These are phyloP conservation scores for Sphagnum tenellum DNA, from an alignment of 225 moss, liverwort and hornwort genomes.

Conservation along the genomic window DNA sequence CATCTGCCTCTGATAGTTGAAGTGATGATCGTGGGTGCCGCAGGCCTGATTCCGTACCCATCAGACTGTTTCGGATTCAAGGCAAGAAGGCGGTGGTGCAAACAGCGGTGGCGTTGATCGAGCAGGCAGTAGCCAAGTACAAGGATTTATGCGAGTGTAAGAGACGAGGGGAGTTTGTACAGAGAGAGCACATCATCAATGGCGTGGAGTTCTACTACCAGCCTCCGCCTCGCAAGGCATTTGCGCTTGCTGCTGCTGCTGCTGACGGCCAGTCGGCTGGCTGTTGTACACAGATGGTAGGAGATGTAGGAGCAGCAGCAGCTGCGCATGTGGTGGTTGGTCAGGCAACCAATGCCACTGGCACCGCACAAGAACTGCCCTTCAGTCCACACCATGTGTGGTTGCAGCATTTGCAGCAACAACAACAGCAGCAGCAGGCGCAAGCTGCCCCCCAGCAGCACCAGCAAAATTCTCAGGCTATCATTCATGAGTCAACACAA, in stretches of 20 bases:
- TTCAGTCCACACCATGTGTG: constrained; percentile 83
- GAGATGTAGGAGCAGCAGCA: constrained; percentile 9
- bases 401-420: constrained; percentile 83
- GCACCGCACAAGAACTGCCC: constrained; percentile 13
- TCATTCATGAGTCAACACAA: constrained; percentile 28
- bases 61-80: constrained; percentile 91
- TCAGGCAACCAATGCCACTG: not conserved
- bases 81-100: constrained; percentile 94
- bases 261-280: constrained; percentile 21
- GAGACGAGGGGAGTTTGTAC: constrained; percentile 93
- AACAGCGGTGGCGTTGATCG: constrained; percentile 80
- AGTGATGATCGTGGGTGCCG: not conserved
- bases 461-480: constrained; percentile 22
- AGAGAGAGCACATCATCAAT: constrained; percentile 85
- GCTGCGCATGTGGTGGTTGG: constrained; percentile 1
- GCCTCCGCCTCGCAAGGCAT: constrained; percentile 95
- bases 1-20: no score
- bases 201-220: constrained; percentile 99
- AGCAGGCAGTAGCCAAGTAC: constrained; percentile 90
- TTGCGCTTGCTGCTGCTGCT: constrained; percentile 28
- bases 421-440: constrained; percentile 48
- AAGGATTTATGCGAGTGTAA: constrained; percentile 99
- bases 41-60: constrained; percentile 82
- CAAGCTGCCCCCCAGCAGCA: constrained; percentile 7
- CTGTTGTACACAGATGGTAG: constrained; percentile 7